Base-by-base conservation (phyloP, 176 grass and related monocot species). In the Aegilops sharonensis region DNA sequence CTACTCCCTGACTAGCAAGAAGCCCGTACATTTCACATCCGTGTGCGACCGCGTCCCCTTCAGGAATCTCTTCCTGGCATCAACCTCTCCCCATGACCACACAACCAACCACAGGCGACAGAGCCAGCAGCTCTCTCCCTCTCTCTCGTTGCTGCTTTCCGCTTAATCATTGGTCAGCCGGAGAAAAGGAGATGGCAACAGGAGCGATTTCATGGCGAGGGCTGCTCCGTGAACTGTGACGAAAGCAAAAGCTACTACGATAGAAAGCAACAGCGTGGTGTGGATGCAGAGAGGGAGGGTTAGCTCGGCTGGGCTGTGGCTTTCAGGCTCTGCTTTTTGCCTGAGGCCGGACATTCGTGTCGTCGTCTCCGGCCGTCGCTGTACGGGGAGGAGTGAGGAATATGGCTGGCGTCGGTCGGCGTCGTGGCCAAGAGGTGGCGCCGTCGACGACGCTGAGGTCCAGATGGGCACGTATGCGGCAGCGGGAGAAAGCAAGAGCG, bases 221-320 rank as follows among this genome's bases (percentile, higher is more conserved):
- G 17, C 27, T 31, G 11, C 64, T 34, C 66, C 0, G 31, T 73
- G 25, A 29, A 52, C 43, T 8, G 47, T 21, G 27, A 81, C 34
- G 76, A 81, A 89, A 85, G 88, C 67, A 18, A 78, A 89, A 72
- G 56, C 48, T 59, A 43, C 34, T 13, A 25, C 18, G 57, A 20
- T 0, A 29, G 23, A 30, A 14, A 83, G 73, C 36, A n/a, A 0
- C 39, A 21, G 42, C 25, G 72, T 34, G 66, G 30, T 30, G 64
- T n/a, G 5, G 68, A 84, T 8, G 71, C 36, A 43, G 40, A 30
- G 21, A 24, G 13, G 39, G 60, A 8, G 50, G 59, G 45, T 25
- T 25, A 25, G 25, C 50, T 48, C 11, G 50, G 72, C 72, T 60
- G 61, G 3, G 17, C 68, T 24, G 68, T 68, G 45, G 52, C 6